phyloP scores from a whole-genome alignment of 257 asterid species.

The Solanum virginianum region DNA sequence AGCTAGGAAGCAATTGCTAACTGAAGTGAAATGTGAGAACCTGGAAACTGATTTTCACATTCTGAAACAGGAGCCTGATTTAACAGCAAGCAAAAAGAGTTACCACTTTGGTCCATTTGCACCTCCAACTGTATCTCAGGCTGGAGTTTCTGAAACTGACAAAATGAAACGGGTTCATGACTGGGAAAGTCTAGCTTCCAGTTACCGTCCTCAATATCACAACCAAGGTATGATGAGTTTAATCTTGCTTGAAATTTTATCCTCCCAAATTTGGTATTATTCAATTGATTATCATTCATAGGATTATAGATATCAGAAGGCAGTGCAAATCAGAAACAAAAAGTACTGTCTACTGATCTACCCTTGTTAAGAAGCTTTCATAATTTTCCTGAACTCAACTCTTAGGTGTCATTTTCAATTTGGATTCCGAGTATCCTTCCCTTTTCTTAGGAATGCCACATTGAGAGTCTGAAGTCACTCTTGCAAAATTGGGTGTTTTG shows the following conservation, averaged over 20 bases:
- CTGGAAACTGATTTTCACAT: slow-evolving; percentile 32
- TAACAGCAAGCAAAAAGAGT: slow-evolving; percentile 24
- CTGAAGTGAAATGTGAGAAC: slow-evolving; percentile 42
- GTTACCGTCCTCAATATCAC: slow-evolving; percentile 77
- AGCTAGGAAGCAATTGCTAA: slow-evolving; percentile 18
- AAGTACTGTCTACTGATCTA: neutral
- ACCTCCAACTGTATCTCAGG: slow-evolving; percentile 47
- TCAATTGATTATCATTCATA: neutral
- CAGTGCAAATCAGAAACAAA: neutral
- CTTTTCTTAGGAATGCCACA: neutral
- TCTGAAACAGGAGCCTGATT: slow-evolving; percentile 3
- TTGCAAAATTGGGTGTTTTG: neutral
- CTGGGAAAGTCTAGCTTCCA: slow-evolving; percentile 64
- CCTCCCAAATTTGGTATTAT: neutral
- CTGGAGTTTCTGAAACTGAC: slow-evolving; percentile 33
- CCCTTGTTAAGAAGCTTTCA: neutral
- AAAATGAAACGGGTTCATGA: slow-evolving; percentile 30
- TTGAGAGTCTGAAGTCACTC: neutral
- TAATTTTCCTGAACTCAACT: neutral
- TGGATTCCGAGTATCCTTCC: neutral
- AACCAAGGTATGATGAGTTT: slow-evolving; percentile 56
- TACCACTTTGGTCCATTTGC: slow-evolving; percentile 95
- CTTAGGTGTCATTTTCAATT: neutral
- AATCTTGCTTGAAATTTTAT: neutral
- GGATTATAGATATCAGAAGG: neutral